phyloP scores from a whole-genome alignment of 2,329 filamentous ascomycete genomes.

The Coleophoma crateriformis region DNA sequence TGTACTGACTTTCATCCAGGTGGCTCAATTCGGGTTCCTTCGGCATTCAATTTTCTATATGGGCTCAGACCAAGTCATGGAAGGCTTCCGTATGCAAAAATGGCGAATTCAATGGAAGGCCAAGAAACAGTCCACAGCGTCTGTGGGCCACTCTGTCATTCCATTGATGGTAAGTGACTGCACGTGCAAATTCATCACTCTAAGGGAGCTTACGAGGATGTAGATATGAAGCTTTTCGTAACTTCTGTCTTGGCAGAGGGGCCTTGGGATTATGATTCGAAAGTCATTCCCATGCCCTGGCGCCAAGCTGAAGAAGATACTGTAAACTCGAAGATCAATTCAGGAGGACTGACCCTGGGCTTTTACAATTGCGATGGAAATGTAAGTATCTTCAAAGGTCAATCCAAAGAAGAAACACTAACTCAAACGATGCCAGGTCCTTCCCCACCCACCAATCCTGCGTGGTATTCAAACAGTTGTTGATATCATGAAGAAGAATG shows the following conservation, averaged over 20 bases:
- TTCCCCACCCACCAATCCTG: constrained; percentile 30
- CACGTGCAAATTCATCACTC: constrained; percentile 17
- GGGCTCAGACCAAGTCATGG: constrained; percentile 28
- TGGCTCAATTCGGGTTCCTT: constrained; percentile 29
- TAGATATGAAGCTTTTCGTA: constrained; percentile 28
- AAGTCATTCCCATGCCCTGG: constrained; percentile 32
- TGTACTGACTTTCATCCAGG: background rate
- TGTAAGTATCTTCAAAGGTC: constrained; percentile 10
- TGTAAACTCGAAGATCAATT: constrained; percentile 26
- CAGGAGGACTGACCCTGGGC: constrained; percentile 29
- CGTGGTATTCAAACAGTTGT: constrained; percentile 25
- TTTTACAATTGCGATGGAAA: constrained; percentile 29
- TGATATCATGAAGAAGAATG: constrained; percentile 25
- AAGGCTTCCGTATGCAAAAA: constrained; percentile 23
- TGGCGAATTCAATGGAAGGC: constrained; percentile 36
- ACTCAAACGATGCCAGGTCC: constrained; percentile 13
- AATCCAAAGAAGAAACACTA: background rate
- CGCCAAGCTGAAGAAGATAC: constrained; percentile 20
- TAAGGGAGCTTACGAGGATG: constrained; percentile 18
- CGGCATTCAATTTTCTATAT: constrained; percentile 28
- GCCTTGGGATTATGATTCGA: constrained; percentile 31
- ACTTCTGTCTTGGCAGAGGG: constrained; percentile 26
- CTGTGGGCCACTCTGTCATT: constrained; percentile 25
- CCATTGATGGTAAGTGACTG: constrained; percentile 30
- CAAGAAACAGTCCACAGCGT: constrained; percentile 28